Evolutionary conservation across 352 stramenopile genomes (phyloP).

Genomic region (Pythium guiyangense): DNA sequence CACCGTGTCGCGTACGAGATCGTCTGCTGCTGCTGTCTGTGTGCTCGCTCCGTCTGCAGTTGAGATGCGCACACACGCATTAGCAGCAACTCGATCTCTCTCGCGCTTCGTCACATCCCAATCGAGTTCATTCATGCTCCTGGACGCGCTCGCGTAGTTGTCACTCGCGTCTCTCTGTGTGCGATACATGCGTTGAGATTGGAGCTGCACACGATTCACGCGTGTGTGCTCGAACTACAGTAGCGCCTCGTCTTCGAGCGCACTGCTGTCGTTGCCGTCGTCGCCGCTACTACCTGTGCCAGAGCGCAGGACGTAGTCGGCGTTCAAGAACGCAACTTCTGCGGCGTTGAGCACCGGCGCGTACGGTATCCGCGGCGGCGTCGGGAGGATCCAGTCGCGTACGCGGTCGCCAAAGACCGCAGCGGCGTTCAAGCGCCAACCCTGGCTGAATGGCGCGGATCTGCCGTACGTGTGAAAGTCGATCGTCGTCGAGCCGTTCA

Average conservation of each 20-base stretch:
- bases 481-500: slow-evolving; percentile 68
- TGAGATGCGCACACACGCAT: too few species aligned
- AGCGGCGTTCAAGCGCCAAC: slow-evolving; percentile 51
- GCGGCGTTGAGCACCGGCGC: slow-evolving; percentile 28
- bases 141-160: too few species aligned
- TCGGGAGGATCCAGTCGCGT: slow-evolving; percentile 58
- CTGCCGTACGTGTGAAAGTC: slow-evolving; percentile 74
- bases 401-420: slow-evolving; percentile 47
- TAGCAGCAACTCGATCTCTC: too few species aligned
- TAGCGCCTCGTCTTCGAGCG: slow-evolving; percentile 48
- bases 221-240: neutral
- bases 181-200: neutral
- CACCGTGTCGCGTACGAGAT: neutral
- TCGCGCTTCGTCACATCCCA: too few species aligned
- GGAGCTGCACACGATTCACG: neutral
- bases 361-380: slow-evolving; percentile 10
- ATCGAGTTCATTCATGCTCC: too few species aligned
- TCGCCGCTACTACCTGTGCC: neutral
- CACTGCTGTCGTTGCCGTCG: slow-evolving; percentile 32
- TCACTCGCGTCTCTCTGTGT: too few species aligned
- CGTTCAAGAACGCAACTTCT: slow-evolving; percentile 44
- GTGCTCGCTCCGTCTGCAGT: neutral
- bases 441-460: slow-evolving; percentile 58
- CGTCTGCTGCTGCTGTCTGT: neutral
- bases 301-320: slow-evolving; percentile 27